Evolutionary conservation across 441 rosid genomes (phyloP).

Genomic region (Erodium trifolium): DNA sequence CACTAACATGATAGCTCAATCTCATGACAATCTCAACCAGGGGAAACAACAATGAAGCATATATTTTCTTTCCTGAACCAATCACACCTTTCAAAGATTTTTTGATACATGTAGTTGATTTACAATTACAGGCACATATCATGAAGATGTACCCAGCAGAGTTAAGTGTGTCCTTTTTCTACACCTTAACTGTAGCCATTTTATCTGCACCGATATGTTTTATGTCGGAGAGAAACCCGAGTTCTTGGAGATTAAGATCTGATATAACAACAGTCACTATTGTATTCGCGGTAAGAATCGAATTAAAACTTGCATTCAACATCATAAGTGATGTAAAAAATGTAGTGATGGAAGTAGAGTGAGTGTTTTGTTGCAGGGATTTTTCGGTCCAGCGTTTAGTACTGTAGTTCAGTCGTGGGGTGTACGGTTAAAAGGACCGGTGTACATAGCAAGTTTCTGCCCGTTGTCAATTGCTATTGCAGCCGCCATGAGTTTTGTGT

Average conservation of each 20-base stretch:
- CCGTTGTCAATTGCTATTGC: conserved; percentile 50
- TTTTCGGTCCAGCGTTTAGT: conserved; percentile 49
- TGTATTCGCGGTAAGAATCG: conserved; percentile 20
- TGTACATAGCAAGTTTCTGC: conserved; percentile 54
- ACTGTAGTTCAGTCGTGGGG: conserved; percentile 53
- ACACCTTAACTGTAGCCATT: not conserved
- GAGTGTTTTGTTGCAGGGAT: conserved; percentile 39
- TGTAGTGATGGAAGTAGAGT: no score
- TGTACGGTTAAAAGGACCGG: conserved; percentile 27
- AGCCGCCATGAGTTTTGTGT: conserved; percentile 32
- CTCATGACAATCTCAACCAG: no score
- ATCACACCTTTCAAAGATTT: no score
- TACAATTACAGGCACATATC: conserved; percentile 36
- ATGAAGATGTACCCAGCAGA: conserved; percentile 21
- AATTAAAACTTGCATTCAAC: conserved; percentile 15
- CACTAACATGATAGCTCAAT: no score
- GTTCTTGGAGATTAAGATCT: not conserved
- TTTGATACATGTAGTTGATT: no score
- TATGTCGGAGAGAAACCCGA: not conserved
- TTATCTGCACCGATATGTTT: not conserved
- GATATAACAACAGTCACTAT: not conserved
- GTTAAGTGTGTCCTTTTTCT: not conserved
- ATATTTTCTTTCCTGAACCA: conserved; percentile 23
- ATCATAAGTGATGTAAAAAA: not conserved
- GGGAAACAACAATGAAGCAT: no score